Conservation (phyloP, 129 eudicot species). For the Lactuca saligna region DNA sequence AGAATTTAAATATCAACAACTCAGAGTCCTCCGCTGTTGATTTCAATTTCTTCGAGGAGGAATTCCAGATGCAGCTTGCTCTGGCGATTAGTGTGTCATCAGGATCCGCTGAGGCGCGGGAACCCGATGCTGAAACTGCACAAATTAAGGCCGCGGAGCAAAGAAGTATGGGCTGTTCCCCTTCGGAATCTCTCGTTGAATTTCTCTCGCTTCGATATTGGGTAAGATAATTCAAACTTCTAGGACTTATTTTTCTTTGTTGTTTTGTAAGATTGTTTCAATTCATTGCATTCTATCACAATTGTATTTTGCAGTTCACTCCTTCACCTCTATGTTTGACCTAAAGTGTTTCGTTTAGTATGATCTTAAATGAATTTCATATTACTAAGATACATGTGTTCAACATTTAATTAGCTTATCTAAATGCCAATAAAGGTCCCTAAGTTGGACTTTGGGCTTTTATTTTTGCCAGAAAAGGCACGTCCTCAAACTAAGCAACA, state of each 20-base stretch:
- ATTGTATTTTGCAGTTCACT: slow-evolving; percentile 3
- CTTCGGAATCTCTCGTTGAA: slow-evolving; percentile 49
- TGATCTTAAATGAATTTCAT: slow-evolving; percentile 6
- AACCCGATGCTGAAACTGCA: slow-evolving; percentile 62
- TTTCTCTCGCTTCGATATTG: slow-evolving; percentile 71
- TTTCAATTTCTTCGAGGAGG: slow-evolving; percentile 78
- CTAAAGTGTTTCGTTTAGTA: slow-evolving; percentile 4
- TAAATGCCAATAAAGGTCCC: slow-evolving; percentile 6
- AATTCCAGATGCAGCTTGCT: slow-evolving; percentile 86
- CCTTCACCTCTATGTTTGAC: slow-evolving; percentile 6
- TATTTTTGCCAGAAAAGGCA: not conserved
- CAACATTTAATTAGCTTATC: not conserved
- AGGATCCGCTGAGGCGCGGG: slow-evolving; percentile 40
- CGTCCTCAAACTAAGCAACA: not conserved
- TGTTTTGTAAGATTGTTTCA: not conserved
- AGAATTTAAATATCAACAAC: slow-evolving; percentile 10
- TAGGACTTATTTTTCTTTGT: not conserved
- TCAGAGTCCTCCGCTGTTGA: slow-evolving; percentile 30
- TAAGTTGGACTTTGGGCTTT: slow-evolving; percentile 10
- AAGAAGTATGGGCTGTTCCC: slow-evolving; percentile 64
- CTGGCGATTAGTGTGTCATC: slow-evolving; percentile 90
- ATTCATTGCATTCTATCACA: slow-evolving; percentile 10
- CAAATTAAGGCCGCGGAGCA: slow-evolving; percentile 85
- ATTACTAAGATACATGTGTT: not conserved
- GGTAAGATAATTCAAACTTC: slow-evolving; percentile 61